A percentile compares a stretch with the other conserved stretches of the same genome.
These are phyloP conservation scores for Volvox carteri DNA, from an alignment of 163 green algal genomes.

Conservation along the genomic window DNA sequence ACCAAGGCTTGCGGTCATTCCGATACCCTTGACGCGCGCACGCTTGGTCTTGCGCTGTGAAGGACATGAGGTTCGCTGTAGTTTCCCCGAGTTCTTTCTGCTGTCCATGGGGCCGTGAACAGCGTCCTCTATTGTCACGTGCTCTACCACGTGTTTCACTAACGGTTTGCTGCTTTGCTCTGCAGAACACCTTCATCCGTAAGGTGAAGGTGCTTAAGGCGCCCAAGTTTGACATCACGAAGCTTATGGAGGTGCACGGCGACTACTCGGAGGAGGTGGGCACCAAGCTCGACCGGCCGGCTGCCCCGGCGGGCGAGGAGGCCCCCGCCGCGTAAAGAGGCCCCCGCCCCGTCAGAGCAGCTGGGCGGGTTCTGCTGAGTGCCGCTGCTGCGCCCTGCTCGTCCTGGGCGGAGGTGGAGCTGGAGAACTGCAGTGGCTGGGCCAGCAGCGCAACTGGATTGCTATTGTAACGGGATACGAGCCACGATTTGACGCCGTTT, in stretches of 20 bases:
- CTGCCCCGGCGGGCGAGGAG: slow-evolving; percentile 73
- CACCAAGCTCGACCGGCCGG: slow-evolving; percentile 87
- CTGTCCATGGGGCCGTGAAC: too few species aligned
- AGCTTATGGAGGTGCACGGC: slow-evolving; percentile 99
- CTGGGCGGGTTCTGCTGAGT: background rate
- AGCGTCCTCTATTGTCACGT: too few species aligned
- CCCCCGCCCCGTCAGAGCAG: background rate
- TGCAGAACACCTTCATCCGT: slow-evolving; percentile 95
- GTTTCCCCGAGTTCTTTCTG: too few species aligned
- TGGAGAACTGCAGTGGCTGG: background rate
- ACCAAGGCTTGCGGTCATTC: too few species aligned
- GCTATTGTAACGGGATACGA: slow-evolving; percentile 33
- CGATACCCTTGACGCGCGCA: too few species aligned
- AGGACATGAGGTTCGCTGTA: too few species aligned
- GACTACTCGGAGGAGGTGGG: slow-evolving; percentile 94
- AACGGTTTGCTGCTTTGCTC: background rate
- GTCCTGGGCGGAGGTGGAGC: background rate
- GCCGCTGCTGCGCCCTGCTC: background rate
- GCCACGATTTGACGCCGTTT: slow-evolving; percentile 39
- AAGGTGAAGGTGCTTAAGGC: slow-evolving; percentile 99
- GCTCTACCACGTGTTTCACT: too few species aligned
- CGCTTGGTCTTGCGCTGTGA: too few species aligned
- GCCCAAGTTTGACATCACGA: slow-evolving; percentile 98
- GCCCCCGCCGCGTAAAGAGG: slow-evolving; percentile 31
- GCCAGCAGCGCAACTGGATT: slow-evolving; percentile 16